Evolutionary conservation across 345 rosid genomes (phyloP).

Genomic region (Murraya koenigii): DNA sequence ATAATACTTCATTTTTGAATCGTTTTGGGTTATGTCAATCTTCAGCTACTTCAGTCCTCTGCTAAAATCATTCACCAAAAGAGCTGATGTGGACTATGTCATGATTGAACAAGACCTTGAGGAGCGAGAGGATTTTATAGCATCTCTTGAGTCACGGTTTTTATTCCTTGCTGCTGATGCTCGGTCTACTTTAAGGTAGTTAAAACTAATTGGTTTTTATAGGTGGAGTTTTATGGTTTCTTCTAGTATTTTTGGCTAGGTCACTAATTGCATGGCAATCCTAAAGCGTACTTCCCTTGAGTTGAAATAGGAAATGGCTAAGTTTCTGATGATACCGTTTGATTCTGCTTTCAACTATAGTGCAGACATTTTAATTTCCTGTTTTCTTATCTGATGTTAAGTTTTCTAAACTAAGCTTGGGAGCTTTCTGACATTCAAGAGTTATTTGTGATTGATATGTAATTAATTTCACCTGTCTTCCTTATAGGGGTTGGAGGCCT

Average conservation of each 20-base stretch:
- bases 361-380: not conserved
- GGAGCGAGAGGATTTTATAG: conserved; percentile 62
- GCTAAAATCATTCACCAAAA: conserved; percentile 60
- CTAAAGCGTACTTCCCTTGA: not conserved
- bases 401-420: not conserved
- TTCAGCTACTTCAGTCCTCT: conserved; percentile 90
- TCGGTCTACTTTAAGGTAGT: conserved; percentile 75
- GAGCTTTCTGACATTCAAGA: not conserved
- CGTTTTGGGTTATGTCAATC: conserved; percentile 12
- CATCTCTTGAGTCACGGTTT: conserved; percentile 76
- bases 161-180: conserved; percentile 96
- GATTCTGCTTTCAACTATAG: not conserved
- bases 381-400: not conserved
- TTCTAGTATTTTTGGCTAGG: not conserved
- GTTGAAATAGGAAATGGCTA: not conserved
- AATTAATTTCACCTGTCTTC: conserved; percentile 9
- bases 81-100: conserved; percentile 48
- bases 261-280: not conserved
- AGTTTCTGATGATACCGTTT: not conserved
- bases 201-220: not conserved
- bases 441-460: conserved; percentile 8
- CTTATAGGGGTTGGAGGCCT: conserved; percentile 85
- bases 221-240: not conserved
- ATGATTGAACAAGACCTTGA: conserved; percentile 65
- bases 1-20: not conserved